Conservation (phyloP, 176 grass and related monocot species). For the Ananas comosus region DNA sequence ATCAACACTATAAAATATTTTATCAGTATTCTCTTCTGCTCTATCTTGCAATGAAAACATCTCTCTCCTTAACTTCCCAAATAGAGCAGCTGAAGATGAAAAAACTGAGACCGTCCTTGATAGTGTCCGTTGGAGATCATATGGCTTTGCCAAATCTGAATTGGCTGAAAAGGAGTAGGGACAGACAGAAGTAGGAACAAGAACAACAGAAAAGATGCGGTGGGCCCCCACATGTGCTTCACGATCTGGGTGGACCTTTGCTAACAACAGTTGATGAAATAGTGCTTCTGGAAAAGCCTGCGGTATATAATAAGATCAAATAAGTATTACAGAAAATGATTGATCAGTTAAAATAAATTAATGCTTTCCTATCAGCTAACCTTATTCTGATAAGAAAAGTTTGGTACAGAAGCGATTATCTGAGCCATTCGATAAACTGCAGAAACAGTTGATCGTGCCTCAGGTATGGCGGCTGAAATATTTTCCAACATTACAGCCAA, state of each 20-base stretch:
- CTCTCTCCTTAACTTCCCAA: constrained; percentile 82
- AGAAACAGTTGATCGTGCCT: constrained; percentile 66
- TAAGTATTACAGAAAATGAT: not conserved
- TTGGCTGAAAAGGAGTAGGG: constrained; percentile 37
- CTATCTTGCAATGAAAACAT: constrained; percentile 53
- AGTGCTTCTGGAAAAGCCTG: constrained; percentile 88
- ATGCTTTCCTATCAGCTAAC: constrained; percentile 26
- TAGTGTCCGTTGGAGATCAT: constrained; percentile 60
- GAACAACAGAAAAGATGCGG: constrained; percentile 76
- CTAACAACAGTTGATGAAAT: constrained; percentile 86
- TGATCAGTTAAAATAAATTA: not conserved
- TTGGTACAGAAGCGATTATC: constrained; percentile 83
- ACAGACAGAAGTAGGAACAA: constrained; percentile 87
- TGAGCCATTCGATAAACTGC: constrained; percentile 78
- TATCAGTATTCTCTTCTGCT: constrained; percentile 33
- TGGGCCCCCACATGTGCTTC: constrained; percentile 77
- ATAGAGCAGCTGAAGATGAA: constrained; percentile 93
- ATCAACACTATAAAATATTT: constrained; percentile 40
- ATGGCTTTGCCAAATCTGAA: constrained; percentile 15
- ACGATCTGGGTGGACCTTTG: constrained; percentile 83
- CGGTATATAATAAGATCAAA: constrained; percentile 9
- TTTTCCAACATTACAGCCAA: constrained; percentile 81
- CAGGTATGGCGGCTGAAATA: constrained; percentile 46
- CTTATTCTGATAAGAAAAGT: constrained; percentile 69
- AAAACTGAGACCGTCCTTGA: constrained; percentile 82